phyloP scores from a whole-genome alignment of 169 alveolate genomes.

The Eimeria praecox region DNA sequence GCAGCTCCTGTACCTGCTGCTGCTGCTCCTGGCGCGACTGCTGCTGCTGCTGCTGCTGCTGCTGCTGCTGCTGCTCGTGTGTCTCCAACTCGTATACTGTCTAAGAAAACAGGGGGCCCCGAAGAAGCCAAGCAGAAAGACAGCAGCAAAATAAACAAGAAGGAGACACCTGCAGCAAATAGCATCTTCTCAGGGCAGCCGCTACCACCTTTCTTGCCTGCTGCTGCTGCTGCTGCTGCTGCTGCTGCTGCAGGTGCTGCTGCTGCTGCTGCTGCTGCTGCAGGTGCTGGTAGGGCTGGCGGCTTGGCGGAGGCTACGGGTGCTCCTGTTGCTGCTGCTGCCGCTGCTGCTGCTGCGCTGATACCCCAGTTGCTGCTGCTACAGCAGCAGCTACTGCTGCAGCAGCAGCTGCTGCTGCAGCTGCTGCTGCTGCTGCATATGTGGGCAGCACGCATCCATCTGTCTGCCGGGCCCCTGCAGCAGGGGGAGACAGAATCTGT shows the following conservation, averaged over 20 bases:
- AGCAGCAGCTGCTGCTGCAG: not conserved
- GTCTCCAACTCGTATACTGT: not conserved
- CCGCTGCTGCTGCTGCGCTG: not conserved
- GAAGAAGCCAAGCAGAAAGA: not conserved
- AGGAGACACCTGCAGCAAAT: not conserved
- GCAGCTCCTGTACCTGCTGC: not conserved
- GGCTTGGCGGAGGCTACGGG: too few relatives aligned
- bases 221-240: not conserved
- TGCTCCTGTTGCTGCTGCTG: not conserved
- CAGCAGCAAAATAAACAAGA: not conserved
- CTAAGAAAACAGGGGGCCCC: not conserved
- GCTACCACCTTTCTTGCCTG: not conserved
- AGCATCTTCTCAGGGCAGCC: not conserved
- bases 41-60: not conserved
- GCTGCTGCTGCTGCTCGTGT: slow-evolving; percentile 3
- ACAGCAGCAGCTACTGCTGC: slow-evolving; percentile 18
- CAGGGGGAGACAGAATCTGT: not conserved
- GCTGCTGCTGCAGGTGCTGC: not conserved
- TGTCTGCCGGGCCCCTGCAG: not conserved
- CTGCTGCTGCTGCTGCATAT: not conserved
- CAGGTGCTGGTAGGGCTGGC: not conserved
- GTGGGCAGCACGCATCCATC: not conserved
- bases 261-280: not conserved
- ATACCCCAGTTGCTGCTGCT: not conserved
- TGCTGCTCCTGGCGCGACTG: slow-evolving; percentile 6